Conservation (phyloP, 345 rosid species). For the Eucalyptus viminalis region DNA sequence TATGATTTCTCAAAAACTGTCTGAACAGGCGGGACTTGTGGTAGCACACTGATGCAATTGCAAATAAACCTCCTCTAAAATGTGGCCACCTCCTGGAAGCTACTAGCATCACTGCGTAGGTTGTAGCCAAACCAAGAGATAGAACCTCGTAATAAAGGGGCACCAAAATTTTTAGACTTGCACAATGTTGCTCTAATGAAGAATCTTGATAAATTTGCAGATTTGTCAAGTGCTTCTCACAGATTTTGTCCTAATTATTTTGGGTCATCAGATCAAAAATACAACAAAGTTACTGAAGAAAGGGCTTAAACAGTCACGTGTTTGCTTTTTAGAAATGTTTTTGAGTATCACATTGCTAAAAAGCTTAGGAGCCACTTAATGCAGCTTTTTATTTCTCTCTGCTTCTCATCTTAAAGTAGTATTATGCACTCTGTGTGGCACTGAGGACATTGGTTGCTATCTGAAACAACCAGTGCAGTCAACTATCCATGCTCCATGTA, state of each 20-base stretch:
- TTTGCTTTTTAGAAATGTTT: neutral
- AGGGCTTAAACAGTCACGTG: neutral
- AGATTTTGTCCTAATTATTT: neutral
- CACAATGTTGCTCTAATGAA: neutral
- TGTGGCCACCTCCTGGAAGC: neutral
- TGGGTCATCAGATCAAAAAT: neutral
- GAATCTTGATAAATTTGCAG: neutral
- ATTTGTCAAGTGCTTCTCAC: neutral
- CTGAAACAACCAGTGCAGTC: neutral
- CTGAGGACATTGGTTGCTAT: neutral
- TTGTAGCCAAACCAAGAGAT: neutral
- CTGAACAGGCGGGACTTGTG: neutral
- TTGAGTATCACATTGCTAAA: neutral
- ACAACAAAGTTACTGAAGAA: neutral
- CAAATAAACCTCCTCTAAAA: neutral
- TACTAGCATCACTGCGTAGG: neutral
- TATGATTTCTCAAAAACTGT: neutral
- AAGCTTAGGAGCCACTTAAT: too few relatives aligned
- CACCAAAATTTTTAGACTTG: neutral
- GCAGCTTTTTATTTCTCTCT: neutral
- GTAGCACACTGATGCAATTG: neutral
- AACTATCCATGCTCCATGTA: neutral
- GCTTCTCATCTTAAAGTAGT: neutral
- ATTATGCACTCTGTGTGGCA: neutral
- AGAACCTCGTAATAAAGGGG: neutral